Evolutionary conservation across 441 rosid species (phyloP), one percentile per base, ranked within the genome.

Genomic region (Corymbia citriodora): DNA sequence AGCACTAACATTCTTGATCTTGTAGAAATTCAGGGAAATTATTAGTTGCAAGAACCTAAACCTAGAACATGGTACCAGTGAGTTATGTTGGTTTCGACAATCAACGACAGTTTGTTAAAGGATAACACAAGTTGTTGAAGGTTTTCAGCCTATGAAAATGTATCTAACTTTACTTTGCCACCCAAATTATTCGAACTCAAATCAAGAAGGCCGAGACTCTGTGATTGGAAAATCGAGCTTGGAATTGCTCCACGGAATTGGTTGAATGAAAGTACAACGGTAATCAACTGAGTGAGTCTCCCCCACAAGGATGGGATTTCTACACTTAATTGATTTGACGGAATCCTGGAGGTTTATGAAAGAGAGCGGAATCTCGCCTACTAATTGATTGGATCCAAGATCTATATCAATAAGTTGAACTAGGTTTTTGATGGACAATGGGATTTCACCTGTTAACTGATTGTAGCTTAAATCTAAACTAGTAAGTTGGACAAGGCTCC

Each of bases 371-470:
- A 53, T 53, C 55, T 4, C 55, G 8, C 55, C 55, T 18, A 54
- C 55, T 15, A 54, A 54, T 54, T 16, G 55, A 54, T 54, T 89
- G 50, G 48, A 21, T 16, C 33, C 79, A 40, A 89, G 81, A 53
- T 83, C 83, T 49, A 89, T 50, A 3, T 7, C 15, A 25, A 13
- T 27, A 14, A 89, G 21, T 33, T 59, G 87, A 40, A 52, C 29
- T 25, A 89, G 63, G 45, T 82, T 89, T 55, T 13, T 33, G 15
- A 57, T 18, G 8, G 33, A 61, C 9, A 55, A 23, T 27, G 92
- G 92, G 7, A 93, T 88, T 18, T 33, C 9, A n/a, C 92, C 93
- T 1, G 12, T 88, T 0, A 93, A 74, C 48, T 49, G 9, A 54
- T 93, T 92, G 6, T 1, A 0, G 3, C 19, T 7, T 6, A 92